Percentiles rank a stretch among this genome's conserved stretches.
Conservation (phyloP, 257 asterid genomes). For the Anisodus tanguticus region DNA sequence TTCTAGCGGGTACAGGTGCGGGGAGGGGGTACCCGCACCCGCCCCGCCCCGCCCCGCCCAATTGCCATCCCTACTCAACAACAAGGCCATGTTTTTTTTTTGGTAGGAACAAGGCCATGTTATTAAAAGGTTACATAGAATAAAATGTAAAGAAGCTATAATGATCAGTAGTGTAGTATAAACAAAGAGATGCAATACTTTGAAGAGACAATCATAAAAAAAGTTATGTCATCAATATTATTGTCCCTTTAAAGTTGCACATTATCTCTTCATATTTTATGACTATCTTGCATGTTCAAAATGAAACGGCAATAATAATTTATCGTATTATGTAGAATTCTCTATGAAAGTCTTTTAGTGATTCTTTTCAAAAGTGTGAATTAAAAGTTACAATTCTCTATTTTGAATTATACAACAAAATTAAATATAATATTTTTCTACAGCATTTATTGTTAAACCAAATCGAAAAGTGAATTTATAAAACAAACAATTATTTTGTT, state of each 20-base stretch:
- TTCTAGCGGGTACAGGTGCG: no score
- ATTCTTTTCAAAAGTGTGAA: not conserved
- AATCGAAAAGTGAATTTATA: no score
- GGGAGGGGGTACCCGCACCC: no score
- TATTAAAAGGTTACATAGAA: not conserved
- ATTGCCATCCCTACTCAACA: no score
- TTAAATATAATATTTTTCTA: no score
- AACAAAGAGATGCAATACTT: not conserved
- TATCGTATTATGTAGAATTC: not conserved
- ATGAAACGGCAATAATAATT: conserved; percentile 15
- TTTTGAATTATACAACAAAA: no score
- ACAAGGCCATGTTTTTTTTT: no score
- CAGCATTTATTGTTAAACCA: no score
- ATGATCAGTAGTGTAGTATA: not conserved
- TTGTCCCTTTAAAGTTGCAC: conserved; percentile 15
- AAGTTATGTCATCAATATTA: not conserved
- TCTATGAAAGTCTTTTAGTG: not conserved
- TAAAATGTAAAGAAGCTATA: no score
- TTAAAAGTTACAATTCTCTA: not conserved
- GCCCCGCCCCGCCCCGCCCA: no score
- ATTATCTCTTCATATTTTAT: not conserved
- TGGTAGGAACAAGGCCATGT: not conserved
- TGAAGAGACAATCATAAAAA: not conserved
- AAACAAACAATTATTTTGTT: no score
- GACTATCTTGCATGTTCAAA: not conserved